Conservation (phyloP, 2,329 filamentous ascomycete species). For the Colletotrichum noveboracense region DNA sequence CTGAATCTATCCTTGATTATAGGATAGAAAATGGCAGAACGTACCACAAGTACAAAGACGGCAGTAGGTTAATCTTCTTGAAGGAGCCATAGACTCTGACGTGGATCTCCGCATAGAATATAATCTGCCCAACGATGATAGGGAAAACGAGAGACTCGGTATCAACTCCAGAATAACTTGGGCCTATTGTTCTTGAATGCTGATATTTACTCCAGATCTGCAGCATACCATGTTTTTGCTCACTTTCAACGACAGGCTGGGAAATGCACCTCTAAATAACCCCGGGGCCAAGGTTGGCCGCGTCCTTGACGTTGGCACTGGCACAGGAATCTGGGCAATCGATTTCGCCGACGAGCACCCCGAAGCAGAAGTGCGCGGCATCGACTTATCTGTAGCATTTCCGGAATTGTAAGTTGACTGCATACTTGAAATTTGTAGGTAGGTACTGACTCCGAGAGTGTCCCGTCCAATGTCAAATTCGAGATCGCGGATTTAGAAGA, state of each 20-base stretch:
- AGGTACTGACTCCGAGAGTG: neutral
- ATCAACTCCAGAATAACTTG: neutral
- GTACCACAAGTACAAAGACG: neutral
- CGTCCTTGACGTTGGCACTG: constrained; percentile 51
- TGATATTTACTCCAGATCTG: constrained; percentile 27
- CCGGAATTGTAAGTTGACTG: constrained; percentile 30
- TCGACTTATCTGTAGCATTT: constrained; percentile 46
- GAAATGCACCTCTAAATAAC: constrained; percentile 26
- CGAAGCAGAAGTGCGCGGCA: constrained; percentile 33
- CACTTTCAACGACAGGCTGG: constrained; percentile 34
- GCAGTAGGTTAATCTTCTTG: neutral
- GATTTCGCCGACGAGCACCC: constrained; percentile 40
- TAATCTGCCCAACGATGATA: neutral
- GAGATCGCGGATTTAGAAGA: constrained; percentile 41
- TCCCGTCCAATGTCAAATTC: constrained; percentile 50
- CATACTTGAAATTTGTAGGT: neutral
- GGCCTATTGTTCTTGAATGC: neutral
- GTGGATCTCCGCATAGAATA: neutral
- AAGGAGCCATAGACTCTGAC: neutral
- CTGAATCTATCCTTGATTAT: neutral
- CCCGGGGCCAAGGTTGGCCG: constrained; percentile 24
- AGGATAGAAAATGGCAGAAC: neutral
- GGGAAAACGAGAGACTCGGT: neutral
- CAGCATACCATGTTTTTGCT: constrained; percentile 39
- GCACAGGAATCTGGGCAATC: constrained; percentile 51